Evolutionary conservation across 2,329 filamentous ascomycete genomes (phyloP).

Genomic region (Juglanconis oblonga): DNA sequence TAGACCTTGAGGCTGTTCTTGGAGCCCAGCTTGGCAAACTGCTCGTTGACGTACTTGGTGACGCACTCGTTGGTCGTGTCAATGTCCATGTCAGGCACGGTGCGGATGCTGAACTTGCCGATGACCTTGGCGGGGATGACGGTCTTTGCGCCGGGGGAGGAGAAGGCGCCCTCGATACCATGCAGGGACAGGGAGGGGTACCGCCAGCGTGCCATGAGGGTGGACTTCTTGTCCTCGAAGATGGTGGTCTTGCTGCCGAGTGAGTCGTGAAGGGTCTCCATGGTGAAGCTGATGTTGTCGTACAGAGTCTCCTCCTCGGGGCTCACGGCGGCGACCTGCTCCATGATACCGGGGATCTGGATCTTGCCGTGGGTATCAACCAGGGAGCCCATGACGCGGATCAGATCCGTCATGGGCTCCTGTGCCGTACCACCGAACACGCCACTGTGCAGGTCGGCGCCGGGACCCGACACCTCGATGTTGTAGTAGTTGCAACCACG

Average conservation of each 20-base stretch:
- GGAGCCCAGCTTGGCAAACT: conserved; percentile 81
- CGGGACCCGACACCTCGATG: conserved; percentile 84
- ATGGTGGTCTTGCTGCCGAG: conserved; percentile 87
- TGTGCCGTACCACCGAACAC: conserved; percentile 96
- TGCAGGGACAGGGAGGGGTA: conserved; percentile 92
- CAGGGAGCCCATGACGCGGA: conserved; percentile 75
- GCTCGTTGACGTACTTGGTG: conserved; percentile 76
- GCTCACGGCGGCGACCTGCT: conserved; percentile 87
- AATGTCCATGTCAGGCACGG: conserved; percentile 95
- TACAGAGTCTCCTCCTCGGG: conserved; percentile 87
- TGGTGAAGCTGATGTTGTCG: conserved; percentile 85
- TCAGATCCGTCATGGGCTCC: conserved; percentile 96
- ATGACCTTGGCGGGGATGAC: conserved; percentile 97
- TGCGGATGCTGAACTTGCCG: conserved; percentile 98
- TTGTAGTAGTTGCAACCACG: conserved; percentile 98
- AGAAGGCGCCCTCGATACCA: conserved; percentile 93
- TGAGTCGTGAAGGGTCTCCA: conserved; percentile 91
- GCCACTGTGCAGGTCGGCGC: conserved; percentile 90
- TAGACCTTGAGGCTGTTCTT: conserved; percentile 87
- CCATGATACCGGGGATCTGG: conserved; percentile 86
- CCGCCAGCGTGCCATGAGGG: conserved; percentile 94
- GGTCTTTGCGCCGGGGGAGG: conserved; percentile 90
- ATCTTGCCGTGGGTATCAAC: conserved; percentile 93
- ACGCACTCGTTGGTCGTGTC: conserved; percentile 84
- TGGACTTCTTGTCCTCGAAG: conserved; percentile 82